Evolutionary conservation across 1,284 basidiomycete species (phyloP), one percentile per base, ranked within the genome.

Genomic region (Psilocybe mexicana): DNA sequence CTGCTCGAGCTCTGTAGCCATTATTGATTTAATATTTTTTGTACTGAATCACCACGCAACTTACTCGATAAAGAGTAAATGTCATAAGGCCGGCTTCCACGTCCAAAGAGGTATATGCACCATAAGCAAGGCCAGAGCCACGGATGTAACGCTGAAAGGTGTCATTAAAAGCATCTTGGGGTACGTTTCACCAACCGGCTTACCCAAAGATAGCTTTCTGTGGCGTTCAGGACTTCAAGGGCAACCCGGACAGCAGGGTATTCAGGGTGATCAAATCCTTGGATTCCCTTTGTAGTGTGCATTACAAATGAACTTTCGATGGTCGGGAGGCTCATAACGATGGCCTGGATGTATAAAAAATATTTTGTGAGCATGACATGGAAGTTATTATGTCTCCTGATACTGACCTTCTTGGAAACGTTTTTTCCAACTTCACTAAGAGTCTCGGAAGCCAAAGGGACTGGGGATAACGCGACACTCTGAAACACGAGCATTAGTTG

Each of bases 131-230:
- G 12, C 96, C 96, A 53, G 92, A 89, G 2, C 96, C 96, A 57
- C 95, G 88, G 62, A 98, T 94, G 59, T 88, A 90, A 12, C 86
- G 81, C 89, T 88, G 74, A 72, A 54, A 63, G 38, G 14, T 8
- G 14, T 38, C 18, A 53, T 36, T 24, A 0, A 46, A 50, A 2
- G 14, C 26, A 25, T 43, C 3, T 18, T 30, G 0, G 8, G n/a
- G n/a, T 14, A 12, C 25, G 12, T 3, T 24, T 46, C 10, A 40
- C 35, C 54, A 36, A 61, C 65, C 40, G 49, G 65, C 75, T 61
- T 75, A 91, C 90, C 96, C 97, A 99, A 57, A 99, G 84, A 72
- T 90, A 98, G 63, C 92, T 92, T 76, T 99, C 97, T 51, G 95
- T 88, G 2, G 94, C 96, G 65, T 98, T 98, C 49, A 99, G 77